Evolutionary conservation across 169 alveolate species (phyloP).

Genomic region (Eimeria necatrix): DNA sequence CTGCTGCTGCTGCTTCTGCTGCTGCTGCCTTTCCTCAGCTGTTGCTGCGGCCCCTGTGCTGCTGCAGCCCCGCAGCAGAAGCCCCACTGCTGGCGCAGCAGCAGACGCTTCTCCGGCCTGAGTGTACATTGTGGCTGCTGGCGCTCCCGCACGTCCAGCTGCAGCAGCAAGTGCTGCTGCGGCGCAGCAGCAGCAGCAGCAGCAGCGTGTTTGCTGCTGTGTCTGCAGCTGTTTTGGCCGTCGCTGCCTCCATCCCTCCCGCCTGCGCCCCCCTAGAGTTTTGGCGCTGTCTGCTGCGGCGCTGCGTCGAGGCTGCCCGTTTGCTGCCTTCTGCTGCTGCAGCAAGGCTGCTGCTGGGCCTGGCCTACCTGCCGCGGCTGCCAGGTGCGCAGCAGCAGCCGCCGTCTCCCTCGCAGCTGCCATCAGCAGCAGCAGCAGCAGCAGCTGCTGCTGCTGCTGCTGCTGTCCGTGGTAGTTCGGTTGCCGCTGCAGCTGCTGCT

Average conservation of each 20-base stretch:
- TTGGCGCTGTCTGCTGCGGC: constrained; percentile 62
- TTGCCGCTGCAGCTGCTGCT: neutral
- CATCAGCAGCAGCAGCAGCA: neutral
- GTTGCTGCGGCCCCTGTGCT: too few species aligned
- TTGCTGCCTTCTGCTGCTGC: constrained; percentile 46
- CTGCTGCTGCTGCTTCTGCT: constrained; percentile 18
- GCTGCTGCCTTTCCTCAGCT: neutral
- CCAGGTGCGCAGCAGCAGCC: constrained; percentile 17
- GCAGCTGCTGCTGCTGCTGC: neutral
- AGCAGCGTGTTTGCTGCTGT: neutral
- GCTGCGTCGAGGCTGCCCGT: constrained; percentile 24
- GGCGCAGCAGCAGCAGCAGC: neutral
- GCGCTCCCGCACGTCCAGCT: neutral
- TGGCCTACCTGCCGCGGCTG: constrained; percentile 27
- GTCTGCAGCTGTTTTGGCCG: constrained; percentile 32
- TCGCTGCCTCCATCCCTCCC: constrained; percentile 51
- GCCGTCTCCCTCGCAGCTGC: neutral
- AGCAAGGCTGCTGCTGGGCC: constrained; percentile 44
- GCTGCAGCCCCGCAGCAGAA: neutral
- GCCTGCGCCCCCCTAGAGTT: constrained; percentile 19
- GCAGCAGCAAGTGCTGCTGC: neutral
- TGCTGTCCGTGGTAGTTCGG: neutral
- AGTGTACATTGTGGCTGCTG: neutral
- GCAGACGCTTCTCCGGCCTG: neutral
- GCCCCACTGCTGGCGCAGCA: constrained; percentile 35